phyloP scores from a whole-genome alignment of 2,329 filamentous ascomycete genomes.

The Alternaria panax region DNA sequence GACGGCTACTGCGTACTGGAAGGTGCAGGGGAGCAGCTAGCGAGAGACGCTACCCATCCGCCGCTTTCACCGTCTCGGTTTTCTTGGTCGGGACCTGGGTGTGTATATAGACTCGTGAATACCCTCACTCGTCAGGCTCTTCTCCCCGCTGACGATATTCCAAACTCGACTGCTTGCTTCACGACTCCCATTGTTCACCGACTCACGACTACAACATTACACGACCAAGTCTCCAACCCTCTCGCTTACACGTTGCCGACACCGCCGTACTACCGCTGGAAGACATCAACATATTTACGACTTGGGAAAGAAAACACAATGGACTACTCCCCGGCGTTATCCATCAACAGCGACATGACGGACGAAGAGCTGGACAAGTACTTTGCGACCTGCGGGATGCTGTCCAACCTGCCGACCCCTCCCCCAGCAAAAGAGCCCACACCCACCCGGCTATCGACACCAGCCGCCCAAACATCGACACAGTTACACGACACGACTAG shows the following conservation, averaged over 20 bases:
- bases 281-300: background rate
- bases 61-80: constrained; percentile 40
- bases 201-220: background rate
- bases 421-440: constrained; percentile 45
- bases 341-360: constrained; percentile 42
- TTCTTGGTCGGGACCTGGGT: constrained; percentile 17
- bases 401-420: constrained; percentile 52
- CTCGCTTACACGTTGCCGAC: constrained; percentile 11
- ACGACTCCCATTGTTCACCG: background rate
- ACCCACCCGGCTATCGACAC: constrained; percentile 13
- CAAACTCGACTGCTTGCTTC: constrained; percentile 12
- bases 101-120: constrained; percentile 33
- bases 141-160: constrained; percentile 26
- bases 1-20: constrained; percentile 21
- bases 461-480: constrained; percentile 8
- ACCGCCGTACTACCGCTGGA: constrained; percentile 12
- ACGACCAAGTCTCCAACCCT: constrained; percentile 5
- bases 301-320: constrained; percentile 18
- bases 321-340: constrained; percentile 39
- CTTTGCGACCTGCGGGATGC: constrained; percentile 49
- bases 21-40: constrained; percentile 24
- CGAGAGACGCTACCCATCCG: constrained; percentile 28
- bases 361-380: constrained; percentile 51
- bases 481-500: constrained; percentile 8
- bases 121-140: constrained; percentile 26